Conservation (phyloP, 495 filamentous ascomycete genomes). For the Hypoxylon subgilvum region DNA sequence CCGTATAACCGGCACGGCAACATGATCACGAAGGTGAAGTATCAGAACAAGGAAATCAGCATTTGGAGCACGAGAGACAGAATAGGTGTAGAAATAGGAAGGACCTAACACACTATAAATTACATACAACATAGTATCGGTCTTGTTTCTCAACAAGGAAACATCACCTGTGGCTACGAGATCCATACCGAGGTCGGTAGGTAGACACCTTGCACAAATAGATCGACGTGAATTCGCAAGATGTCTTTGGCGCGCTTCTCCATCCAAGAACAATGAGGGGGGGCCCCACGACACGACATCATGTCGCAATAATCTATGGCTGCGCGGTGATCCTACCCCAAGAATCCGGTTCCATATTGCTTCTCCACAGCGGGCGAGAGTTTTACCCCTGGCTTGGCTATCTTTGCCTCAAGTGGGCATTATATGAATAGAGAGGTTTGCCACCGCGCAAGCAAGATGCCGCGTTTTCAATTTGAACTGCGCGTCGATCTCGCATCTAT, state of each 20-base stretch:
- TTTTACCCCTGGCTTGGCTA: slow-evolving; percentile 5
- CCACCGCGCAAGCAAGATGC: background rate
- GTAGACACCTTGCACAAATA: background rate
- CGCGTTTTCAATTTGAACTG: slow-evolving; percentile 12
- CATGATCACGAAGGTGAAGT: background rate
- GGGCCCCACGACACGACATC: slow-evolving; percentile 30
- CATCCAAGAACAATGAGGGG: background rate
- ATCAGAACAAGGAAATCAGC: background rate
- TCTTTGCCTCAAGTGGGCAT: slow-evolving; percentile 19
- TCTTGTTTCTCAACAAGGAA: slow-evolving; percentile 6
- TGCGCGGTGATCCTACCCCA: slow-evolving; percentile 28
- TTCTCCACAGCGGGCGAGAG: slow-evolving; percentile 27
- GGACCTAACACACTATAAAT: slow-evolving; percentile 5
- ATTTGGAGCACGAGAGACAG: background rate
- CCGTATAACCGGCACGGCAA: slow-evolving; percentile 6
- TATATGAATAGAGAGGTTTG: slow-evolving; percentile 27
- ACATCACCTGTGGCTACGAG: background rate
- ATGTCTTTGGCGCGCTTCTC: slow-evolving; percentile 30
- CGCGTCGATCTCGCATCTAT: slow-evolving; percentile 27
- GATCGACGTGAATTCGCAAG: background rate
- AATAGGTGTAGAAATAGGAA: background rate
- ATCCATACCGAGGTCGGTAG: background rate
- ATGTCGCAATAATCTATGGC: slow-evolving; percentile 17
- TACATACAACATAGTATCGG: too few species aligned
- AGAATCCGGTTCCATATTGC: slow-evolving; percentile 39